These are phyloP conservation scores for Leccinum fuscescens DNA, from an alignment of 1,284 basidiomycete genomes.

Conservation along the genomic window DNA sequence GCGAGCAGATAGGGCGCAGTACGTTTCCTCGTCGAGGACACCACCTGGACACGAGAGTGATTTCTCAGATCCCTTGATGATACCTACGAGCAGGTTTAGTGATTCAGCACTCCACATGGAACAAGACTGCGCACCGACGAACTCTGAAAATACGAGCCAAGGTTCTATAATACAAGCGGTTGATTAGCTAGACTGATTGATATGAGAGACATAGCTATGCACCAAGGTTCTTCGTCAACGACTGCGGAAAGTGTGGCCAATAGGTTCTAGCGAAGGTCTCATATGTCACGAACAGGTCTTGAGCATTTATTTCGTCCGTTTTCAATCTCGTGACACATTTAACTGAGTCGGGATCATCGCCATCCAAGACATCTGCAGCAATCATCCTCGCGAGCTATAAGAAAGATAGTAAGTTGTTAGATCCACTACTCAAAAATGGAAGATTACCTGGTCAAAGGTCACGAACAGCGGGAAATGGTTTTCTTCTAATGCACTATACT, in stretches of 20 bases:
- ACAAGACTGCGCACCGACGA: constrained; percentile 48
- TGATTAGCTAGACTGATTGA: neutral
- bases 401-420: constrained; percentile 1
- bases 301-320: constrained; percentile 14
- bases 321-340: constrained; percentile 4
- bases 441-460: constrained; percentile 58
- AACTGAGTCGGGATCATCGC: constrained; percentile 6
- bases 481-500: constrained; percentile 58
- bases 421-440: neutral
- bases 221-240: constrained; percentile 57
- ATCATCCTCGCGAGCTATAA: constrained; percentile 17
- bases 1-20: constrained; percentile 48
- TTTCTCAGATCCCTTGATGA: constrained; percentile 66
- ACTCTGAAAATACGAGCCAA: constrained; percentile 64
- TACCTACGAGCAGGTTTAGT: constrained; percentile 39
- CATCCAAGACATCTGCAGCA: constrained; percentile 23
- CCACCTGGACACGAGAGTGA: constrained; percentile 37
- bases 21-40: constrained; percentile 45
- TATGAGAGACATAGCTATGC: constrained; percentile 6
- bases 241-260: constrained; percentile 63
- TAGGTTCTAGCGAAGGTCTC: constrained; percentile 52
- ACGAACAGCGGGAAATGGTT: constrained; percentile 71
- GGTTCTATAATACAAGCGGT: constrained; percentile 43
- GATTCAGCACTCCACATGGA: neutral
- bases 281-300: constrained; percentile 43